Evolutionary conservation across 306 rosid genomes (phyloP).

Genomic region (Abrus precatorius): DNA sequence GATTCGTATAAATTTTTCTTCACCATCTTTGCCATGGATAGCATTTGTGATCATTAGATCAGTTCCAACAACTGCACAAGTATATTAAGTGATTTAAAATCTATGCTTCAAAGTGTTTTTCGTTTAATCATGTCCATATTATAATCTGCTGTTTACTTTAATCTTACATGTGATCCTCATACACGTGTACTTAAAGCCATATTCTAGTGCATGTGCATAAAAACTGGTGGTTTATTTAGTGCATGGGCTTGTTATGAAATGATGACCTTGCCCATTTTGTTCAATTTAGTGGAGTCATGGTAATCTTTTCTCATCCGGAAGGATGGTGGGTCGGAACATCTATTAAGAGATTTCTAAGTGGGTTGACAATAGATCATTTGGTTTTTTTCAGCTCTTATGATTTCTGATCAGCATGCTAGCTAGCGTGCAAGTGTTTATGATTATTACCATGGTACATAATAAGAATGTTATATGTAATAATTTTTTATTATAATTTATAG

Average conservation of each 20-base stretch:
- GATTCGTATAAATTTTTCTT: neutral
- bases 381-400: neutral
- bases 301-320: neutral
- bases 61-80: neutral
- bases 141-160: neutral
- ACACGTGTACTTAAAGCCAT: neutral
- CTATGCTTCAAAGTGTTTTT: neutral
- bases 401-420: constrained; percentile 10
- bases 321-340: neutral
- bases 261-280: constrained; percentile 17
- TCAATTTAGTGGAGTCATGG: neutral
- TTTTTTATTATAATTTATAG: no score
- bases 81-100: neutral
- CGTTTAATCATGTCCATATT: no score
- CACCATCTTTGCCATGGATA: neutral
- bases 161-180: neutral
- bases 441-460: neutral
- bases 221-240: neutral
- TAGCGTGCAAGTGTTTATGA: neutral
- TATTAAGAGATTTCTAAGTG: neutral
- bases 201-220: neutral
- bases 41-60: neutral
- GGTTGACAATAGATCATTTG: neutral
- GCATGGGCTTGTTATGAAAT: neutral
- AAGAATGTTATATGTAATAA: no score